A percentile compares a stretch with the other conserved stretches of the same genome.
Conservation (phyloP, 345 rosid genomes). For the Balakata baccata region DNA sequence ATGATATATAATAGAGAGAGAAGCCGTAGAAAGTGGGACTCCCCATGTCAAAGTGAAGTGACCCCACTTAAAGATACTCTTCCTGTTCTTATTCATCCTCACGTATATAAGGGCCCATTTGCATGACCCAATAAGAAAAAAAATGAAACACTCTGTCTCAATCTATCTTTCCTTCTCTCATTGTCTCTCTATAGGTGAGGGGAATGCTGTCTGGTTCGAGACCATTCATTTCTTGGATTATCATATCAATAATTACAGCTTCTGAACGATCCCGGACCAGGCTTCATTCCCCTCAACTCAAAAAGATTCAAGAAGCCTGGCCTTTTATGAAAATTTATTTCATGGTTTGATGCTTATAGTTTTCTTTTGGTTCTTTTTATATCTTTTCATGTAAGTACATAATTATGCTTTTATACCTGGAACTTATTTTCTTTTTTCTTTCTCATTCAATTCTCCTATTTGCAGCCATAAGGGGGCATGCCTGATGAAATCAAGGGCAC, state of each 20-base stretch:
- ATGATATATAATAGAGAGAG: background rate
- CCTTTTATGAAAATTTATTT: background rate
- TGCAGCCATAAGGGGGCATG: background rate
- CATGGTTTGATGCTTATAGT: background rate
- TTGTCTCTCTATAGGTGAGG: conserved; percentile 32
- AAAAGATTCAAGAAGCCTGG: background rate
- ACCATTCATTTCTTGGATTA: conserved; percentile 29
- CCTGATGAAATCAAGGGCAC: conserved; percentile 6
- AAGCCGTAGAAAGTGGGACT: conserved; percentile 31
- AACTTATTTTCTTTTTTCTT: background rate
- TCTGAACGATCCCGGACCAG: conserved; percentile 58
- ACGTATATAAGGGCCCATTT: conserved; percentile 45
- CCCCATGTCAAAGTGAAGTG: conserved; percentile 23
- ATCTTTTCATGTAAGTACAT: background rate
- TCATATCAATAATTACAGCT: background rate
- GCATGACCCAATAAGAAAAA: conserved; percentile 44
- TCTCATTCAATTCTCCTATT: background rate
- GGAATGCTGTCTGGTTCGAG: conserved; percentile 69
- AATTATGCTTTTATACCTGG: background rate
- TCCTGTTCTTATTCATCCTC: conserved; percentile 8
- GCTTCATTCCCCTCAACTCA: conserved; percentile 57
- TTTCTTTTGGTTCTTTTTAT: background rate
- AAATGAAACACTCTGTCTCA: conserved; percentile 23
- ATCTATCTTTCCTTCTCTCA: background rate
- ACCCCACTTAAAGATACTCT: conserved; percentile 23